Base-by-base conservation (phyloP, 306 rosid genomes). In the Hippophae tibetana region DNA sequence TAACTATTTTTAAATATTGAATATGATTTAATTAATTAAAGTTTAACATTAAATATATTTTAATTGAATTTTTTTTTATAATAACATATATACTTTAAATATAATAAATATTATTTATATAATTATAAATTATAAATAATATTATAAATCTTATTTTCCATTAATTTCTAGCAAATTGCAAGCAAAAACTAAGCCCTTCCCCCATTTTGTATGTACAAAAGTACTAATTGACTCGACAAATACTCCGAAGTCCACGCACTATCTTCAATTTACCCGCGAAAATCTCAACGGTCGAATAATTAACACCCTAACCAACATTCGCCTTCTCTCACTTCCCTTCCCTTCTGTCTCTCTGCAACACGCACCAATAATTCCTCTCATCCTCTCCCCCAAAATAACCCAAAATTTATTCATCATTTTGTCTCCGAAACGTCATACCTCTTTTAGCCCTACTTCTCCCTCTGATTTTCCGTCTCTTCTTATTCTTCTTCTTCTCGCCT, bases 181-280 rank as follows among this genome's bases (percentile, higher is more conserved):
- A 18, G 38, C 38, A 31, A 31, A 31, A 31, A 31, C 38, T 31
- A 31, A 31, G 9, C 1, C 26, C 5, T 13, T 6, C 1, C 14
- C 9, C 27, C 25, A 1, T 9, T 25, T 13, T 12, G 18, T 8
- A 25, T 14, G 2, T 18, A 2, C 18, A 53, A 52, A 18, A 23
- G 10, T 46, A 47, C 47, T 10, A 49, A 11, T 27, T 40, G 50
- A 54, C 43, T 3, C 1, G 18, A 42, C 61, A 7, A 26, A n/a
- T 12, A 13, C 23, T 45, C 59, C 67, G 71, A 61, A 41, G 49
- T 75, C 63, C 25, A 8, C 51, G 80, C 56, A 50, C 43, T 48
- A 38, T 74, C 81, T 45, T 45, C 51, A 66, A 68, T 64, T 74
- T 74, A 31, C 69, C 80, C 87, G 75, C 71, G 69, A 72, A 76